Percentiles rank a stretch among this genome's conserved stretches.
These are phyloP conservation scores for Saturnispora zaruensis DNA, from an alignment of 805 yeast species.

Conservation along the genomic window DNA sequence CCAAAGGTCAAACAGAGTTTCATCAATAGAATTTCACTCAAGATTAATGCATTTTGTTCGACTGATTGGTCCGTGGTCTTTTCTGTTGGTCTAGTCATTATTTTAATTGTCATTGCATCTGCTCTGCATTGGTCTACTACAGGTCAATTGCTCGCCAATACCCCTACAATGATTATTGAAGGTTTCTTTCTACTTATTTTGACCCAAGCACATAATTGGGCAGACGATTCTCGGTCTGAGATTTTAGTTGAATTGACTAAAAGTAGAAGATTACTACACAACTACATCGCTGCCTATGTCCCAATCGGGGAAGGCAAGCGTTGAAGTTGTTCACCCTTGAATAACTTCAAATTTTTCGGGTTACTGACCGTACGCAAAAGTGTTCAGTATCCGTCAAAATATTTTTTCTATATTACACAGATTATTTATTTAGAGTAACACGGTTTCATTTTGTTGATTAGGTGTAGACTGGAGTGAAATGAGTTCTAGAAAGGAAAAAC, in stretches of 20 bases:
- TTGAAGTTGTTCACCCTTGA: not conserved
- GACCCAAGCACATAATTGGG: constrained; percentile 32
- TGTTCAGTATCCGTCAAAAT: not conserved
- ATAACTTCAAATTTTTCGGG: not conserved
- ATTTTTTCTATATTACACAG: not conserved
- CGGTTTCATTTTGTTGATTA: not conserved
- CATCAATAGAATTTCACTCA: constrained; percentile 12
- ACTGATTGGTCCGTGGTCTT: constrained; percentile 26
- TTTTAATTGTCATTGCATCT: constrained; percentile 27
- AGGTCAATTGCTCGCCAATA: constrained; percentile 33
- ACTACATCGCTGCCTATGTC: constrained; percentile 4
- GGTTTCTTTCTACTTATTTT: constrained; percentile 33
- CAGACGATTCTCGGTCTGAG: constrained; percentile 13
- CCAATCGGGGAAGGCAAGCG: not conserved
- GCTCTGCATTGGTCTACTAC: constrained; percentile 32
- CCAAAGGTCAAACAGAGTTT: constrained; percentile 4
- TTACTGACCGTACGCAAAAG: not conserved
- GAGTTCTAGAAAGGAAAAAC: constrained; percentile 13
- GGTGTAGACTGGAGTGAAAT: not conserved
- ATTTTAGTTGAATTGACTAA: constrained; percentile 10
- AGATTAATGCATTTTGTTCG: constrained; percentile 28
- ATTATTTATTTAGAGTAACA: not conserved
- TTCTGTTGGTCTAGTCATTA: constrained; percentile 25
- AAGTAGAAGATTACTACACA: constrained; percentile 10
- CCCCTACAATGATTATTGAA: constrained; percentile 38